A percentile compares a stretch with the other conserved stretches of the same genome.
phyloP scores from a whole-genome alignment of 2,329 filamentous ascomycete species.

The Thermoascus crustaceus region DNA sequence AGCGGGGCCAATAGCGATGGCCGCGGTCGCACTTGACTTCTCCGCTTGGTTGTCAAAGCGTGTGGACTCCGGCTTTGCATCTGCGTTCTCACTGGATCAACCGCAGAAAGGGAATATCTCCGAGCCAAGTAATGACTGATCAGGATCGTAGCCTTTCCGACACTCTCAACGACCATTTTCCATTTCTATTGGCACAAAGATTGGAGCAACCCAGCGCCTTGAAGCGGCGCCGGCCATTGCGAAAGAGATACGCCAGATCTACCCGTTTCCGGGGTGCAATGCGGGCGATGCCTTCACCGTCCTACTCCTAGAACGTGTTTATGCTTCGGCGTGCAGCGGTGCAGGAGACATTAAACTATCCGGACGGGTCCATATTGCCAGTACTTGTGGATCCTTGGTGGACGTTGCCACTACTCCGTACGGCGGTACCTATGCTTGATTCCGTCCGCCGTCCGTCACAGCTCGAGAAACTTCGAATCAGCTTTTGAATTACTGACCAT shows the following conservation, averaged over 20 bases:
- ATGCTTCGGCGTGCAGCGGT: not conserved
- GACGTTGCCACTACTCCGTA: not conserved
- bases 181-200: too few species aligned
- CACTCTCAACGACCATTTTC: too few species aligned
- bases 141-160: too few species aligned
- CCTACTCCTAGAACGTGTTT: not conserved
- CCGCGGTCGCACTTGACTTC: too few species aligned
- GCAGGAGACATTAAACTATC: not conserved
- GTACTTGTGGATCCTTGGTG: not conserved
- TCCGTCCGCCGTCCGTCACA: too few species aligned
- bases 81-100: too few species aligned
- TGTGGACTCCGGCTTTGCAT: too few species aligned
- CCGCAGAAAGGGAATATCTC: too few species aligned
- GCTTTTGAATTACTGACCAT: not conserved
- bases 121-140: too few species aligned
- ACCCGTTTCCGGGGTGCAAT: not conserved
- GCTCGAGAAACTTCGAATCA: constrained; percentile 1
- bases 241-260: not conserved
- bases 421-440: not conserved
- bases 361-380: not conserved
- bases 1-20: too few species aligned
- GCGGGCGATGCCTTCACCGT: not conserved
- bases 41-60: too few species aligned
- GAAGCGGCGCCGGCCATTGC: not conserved
- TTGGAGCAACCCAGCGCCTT: too few species aligned